Evolutionary conservation across 2,329 filamentous ascomycete genomes (phyloP).

Genomic region (Epichloe glyceriae): DNA sequence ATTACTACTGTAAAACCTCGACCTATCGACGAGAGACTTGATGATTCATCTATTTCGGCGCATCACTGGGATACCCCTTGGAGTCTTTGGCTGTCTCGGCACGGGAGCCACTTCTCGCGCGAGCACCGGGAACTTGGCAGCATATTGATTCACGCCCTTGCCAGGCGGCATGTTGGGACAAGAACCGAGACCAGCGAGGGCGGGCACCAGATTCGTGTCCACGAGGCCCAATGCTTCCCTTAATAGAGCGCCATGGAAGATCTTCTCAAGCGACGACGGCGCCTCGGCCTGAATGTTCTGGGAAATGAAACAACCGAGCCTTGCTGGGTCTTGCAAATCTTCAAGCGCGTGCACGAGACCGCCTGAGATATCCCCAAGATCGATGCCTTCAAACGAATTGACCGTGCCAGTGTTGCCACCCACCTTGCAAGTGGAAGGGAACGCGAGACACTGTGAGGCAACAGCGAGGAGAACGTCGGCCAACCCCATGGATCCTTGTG

Average conservation of each 20-base stretch:
- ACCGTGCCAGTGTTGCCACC: conserved; percentile 37
- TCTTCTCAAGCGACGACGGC: conserved; percentile 4
- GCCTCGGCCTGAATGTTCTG: conserved; percentile 6
- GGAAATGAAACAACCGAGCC: conserved; percentile 1
- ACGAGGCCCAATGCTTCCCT: conserved; percentile 1
- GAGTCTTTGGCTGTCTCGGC: conserved; percentile 5
- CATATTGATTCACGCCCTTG: conserved; percentile 5
- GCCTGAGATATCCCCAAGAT: conserved; percentile 28
- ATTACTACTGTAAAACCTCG: no score
- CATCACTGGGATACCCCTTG: conserved; percentile 3
- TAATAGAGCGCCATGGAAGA: conserved; percentile 1
- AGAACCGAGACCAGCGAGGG: not conserved
- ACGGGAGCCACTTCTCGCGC: not conserved
- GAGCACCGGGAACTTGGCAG: conserved; percentile 2
- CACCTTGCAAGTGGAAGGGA: not conserved
- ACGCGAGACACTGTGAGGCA: conserved; percentile 18
- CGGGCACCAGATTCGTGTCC: not conserved
- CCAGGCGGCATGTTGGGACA: conserved; percentile 5
- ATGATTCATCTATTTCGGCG: not conserved
- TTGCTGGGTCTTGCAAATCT: not conserved
- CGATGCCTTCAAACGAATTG: conserved; percentile 34
- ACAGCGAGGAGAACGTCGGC: conserved; percentile 25
- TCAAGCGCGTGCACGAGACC: conserved; percentile 27
- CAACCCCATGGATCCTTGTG: conserved; percentile 30
- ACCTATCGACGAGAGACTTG: no score